Conservation (phyloP, 2,329 filamentous ascomycete species). For the Trichocomaceae sp. region DNA sequence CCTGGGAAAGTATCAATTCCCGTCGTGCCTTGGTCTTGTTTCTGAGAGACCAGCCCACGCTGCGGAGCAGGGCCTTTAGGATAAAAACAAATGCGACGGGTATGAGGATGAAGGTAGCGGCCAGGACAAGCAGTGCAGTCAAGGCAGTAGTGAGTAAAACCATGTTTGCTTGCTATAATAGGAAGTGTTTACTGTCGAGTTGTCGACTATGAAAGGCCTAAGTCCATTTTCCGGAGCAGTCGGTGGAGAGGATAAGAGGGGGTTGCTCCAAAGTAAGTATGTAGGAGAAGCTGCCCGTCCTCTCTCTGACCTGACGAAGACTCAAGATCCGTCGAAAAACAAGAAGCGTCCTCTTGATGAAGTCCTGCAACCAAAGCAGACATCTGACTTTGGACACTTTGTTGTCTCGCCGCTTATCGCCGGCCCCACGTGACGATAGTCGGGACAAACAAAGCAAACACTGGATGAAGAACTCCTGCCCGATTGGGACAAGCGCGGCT, state of each 20-base stretch:
- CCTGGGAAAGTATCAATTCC: constrained; percentile 45
- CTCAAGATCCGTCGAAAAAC: neutral
- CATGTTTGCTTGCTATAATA: constrained; percentile 20
- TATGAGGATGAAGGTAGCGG: constrained; percentile 28
- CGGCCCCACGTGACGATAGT: constrained; percentile 11
- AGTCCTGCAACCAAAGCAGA: neutral
- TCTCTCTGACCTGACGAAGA: constrained; percentile 6
- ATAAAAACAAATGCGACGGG: constrained; percentile 29
- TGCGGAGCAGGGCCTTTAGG: constrained; percentile 32
- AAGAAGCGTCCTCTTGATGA: neutral
- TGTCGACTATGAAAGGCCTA: neutral
- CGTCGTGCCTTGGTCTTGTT: constrained; percentile 59
- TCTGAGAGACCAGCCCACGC: constrained; percentile 55
- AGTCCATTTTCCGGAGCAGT: constrained; percentile 6
- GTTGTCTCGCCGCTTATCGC: constrained; percentile 8
- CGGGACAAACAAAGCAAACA: constrained; percentile 10
- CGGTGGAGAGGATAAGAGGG: neutral
- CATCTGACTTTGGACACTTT: constrained; percentile 8
- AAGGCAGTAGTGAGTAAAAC: constrained; percentile 29
- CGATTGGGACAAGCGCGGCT: neutral
- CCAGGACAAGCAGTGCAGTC: constrained; percentile 27
- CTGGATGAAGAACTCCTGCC: neutral
- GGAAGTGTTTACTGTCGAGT: neutral
- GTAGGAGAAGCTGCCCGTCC: neutral
- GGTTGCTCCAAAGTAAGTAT: neutral